These are phyloP conservation scores for Wickerhamiella kazuoi DNA, from an alignment of 805 yeast species.

Conservation along the genomic window DNA sequence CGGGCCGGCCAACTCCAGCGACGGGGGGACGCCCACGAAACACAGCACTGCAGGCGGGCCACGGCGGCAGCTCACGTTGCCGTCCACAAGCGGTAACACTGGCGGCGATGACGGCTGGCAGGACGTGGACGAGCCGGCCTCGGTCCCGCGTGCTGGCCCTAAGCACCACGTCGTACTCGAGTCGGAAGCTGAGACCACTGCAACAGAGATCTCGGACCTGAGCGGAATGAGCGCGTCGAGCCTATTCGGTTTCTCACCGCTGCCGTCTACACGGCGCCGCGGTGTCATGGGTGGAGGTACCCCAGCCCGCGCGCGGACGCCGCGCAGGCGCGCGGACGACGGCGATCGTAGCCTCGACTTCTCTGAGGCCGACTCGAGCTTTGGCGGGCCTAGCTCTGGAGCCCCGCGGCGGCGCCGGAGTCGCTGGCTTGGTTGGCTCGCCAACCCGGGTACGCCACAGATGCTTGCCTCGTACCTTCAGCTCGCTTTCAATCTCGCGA, in stretches of 20 bases:
- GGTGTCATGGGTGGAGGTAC: too few species aligned
- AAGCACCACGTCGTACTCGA: background rate
- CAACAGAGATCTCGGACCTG: background rate
- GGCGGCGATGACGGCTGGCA: background rate
- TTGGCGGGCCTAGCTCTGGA: background rate
- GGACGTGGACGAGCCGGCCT: background rate
- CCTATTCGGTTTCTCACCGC: background rate
- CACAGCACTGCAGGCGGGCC: too few species aligned
- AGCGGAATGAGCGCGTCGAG: background rate
- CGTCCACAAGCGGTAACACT: background rate
- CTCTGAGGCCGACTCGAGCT: background rate
- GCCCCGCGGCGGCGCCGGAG: background rate
- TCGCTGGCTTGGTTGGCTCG: background rate
- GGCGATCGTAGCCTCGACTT: background rate
- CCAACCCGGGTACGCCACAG: background rate
- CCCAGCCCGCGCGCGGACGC: too few species aligned
- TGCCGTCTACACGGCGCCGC: background rate
- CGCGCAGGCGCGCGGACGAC: too few species aligned
- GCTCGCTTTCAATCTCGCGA: conserved; percentile 36
- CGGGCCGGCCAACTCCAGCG: too few species aligned
- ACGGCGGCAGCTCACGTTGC: background rate
- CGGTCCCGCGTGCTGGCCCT: background rate
- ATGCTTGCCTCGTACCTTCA: conserved; percentile 45
- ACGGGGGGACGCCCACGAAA: background rate
- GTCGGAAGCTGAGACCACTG: background rate